A percentile compares a stretch with the other conserved stretches of the same genome.
Evolutionary conservation across 768 basidiomycete genomes (phyloP).

Genomic region (Heimioporus sp.): DNA sequence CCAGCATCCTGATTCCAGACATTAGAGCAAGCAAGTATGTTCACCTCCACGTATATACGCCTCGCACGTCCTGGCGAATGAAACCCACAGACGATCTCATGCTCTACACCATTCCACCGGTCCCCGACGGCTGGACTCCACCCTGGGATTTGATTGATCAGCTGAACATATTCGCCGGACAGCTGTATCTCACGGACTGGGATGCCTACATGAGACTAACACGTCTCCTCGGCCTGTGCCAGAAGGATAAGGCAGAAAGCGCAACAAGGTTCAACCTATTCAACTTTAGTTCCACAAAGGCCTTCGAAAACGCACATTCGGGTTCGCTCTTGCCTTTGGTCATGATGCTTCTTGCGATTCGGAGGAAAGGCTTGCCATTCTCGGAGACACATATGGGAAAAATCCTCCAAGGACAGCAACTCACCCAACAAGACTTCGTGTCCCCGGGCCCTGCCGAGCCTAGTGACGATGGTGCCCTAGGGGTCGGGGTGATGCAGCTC

Average conservation of each 20-base stretch:
- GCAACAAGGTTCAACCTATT: too few species aligned
- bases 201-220: not conserved
- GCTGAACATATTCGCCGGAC: not conserved
- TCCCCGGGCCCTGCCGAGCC: too few species aligned
- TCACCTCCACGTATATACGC: constrained; percentile 2
- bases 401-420: constrained; percentile 26
- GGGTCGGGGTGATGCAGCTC: too few species aligned
- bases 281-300: not conserved
- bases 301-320: not conserved
- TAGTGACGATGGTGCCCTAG: too few species aligned
- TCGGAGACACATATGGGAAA: constrained; percentile 39
- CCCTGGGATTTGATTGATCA: not conserved
- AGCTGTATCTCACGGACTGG: not conserved
- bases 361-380: constrained; percentile 39
- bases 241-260: too few species aligned
- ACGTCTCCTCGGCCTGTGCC: not conserved
- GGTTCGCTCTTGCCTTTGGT: constrained; percentile 18
- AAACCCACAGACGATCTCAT: not conserved
- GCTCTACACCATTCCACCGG: not conserved
- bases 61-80: not conserved
- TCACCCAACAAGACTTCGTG: not conserved
- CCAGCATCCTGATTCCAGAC: not conserved
- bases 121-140: not conserved
- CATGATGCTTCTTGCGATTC: constrained; percentile 16
- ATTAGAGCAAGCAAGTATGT: not conserved